Evolutionary conservation across 331 rosid species (phyloP).

Genomic region (Saraca asoca): DNA sequence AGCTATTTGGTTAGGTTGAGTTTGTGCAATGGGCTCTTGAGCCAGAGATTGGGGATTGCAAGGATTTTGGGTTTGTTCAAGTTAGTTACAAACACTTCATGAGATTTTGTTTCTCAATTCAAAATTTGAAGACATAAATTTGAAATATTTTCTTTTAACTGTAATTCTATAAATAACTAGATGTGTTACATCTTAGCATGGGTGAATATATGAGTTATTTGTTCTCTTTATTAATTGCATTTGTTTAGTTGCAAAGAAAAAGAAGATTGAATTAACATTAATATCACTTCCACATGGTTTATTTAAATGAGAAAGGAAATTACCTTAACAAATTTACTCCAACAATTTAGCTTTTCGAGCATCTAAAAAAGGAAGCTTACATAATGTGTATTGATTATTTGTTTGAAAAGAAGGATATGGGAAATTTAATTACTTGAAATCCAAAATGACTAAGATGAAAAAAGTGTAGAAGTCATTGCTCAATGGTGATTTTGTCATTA

Average conservation of each 20-base stretch:
- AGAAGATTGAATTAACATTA: constrained; percentile 23
- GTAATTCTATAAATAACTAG: too few species aligned
- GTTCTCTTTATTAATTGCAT: constrained; percentile 10
- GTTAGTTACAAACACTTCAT: constrained; percentile 52
- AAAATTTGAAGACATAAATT: too few species aligned
- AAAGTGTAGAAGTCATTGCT: neutral
- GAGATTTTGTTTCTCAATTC: too few species aligned
- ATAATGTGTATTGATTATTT: constrained; percentile 13
- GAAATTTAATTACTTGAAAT: constrained; percentile 20
- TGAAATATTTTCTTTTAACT: too few species aligned
- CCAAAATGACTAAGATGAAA: constrained; percentile 18
- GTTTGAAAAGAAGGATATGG: constrained; percentile 3
- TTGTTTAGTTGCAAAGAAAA: constrained; percentile 35
- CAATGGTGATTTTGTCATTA: constrained; percentile 2
- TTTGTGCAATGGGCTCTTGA: constrained; percentile 93
- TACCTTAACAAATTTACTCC: neutral
- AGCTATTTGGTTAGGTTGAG: constrained; percentile 95
- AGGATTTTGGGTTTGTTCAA: constrained; percentile 97
- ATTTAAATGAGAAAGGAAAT: constrained; percentile 14
- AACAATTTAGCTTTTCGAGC: neutral
- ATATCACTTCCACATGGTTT: neutral
- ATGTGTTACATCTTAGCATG: too few species aligned
- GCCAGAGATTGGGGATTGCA: constrained; percentile 95
- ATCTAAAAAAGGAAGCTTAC: constrained; percentile 14
- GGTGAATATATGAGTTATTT: constrained; percentile 50